Evolutionary conservation across 257 asterid species (phyloP), one percentile per base, ranked within the genome.

Genomic region (Ehretia macrophylla): DNA sequence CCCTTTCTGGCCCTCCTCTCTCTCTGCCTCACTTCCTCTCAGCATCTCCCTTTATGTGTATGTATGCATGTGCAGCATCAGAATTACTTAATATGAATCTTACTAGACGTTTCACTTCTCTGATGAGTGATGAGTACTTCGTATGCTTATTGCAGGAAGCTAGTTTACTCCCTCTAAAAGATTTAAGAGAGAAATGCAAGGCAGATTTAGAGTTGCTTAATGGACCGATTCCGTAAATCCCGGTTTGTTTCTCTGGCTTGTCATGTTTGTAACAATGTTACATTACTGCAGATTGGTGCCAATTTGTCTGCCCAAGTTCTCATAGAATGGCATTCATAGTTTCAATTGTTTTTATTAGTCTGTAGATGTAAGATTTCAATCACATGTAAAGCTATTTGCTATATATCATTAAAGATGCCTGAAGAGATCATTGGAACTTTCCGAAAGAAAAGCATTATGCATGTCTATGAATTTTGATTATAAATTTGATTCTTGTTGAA

Each of bases 111-210:
- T 47, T 54, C 37, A 52, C 16, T 2, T 52, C 38, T 21, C 14
- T 52, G 57, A 52, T 12, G 9, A 52, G 35, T 21, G 18, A 52
- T n/a, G 4, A 20, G 38, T 52, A 16, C 10, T 11, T 22, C 3
- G 14, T 20, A 37, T 45, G 57, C 23, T 5, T 60, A 37, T 57
- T 70, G 64, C 86, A 88, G 95, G 96, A 85, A 67, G 70, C 81
- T 51, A 76, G 77, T 70, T 72, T 85, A 47, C 59, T 63, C 60
- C 75, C 85, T 14, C 72, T 88, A 60, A 69, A 79, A 39, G 82
- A 79, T 55, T 66, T 85, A 71, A 81, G 81, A 71, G 86, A 69
- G 50, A 80, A 77, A 75, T 80, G 79, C 85, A 83, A 77, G 79
- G 67, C 79, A 19, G 93, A 81, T 21, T 37, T 85, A 60, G 93